Percentiles rank a stretch among this genome's conserved stretches.
phyloP scores from a whole-genome alignment of 1,284 basidiomycete genomes.

The Singerocomus inundabilis region DNA sequence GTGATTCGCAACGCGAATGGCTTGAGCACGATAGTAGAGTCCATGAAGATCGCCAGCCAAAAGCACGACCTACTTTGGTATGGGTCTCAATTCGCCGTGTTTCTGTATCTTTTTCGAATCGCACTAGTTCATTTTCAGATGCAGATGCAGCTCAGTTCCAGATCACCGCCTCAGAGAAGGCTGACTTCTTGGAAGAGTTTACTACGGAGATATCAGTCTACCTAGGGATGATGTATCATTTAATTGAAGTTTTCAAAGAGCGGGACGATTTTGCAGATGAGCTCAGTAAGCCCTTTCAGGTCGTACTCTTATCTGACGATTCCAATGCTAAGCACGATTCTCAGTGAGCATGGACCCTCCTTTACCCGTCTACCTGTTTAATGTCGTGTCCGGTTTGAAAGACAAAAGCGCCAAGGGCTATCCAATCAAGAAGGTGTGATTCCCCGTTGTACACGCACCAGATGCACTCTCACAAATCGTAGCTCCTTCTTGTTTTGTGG shows the following conservation, averaged over 20 bases:
- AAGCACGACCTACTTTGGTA: slow-evolving; percentile 87
- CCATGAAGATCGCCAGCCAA: slow-evolving; percentile 85
- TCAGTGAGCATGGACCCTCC: slow-evolving; percentile 94
- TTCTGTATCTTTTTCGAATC: slow-evolving; percentile 1
- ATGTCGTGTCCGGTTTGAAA: slow-evolving; percentile 83
- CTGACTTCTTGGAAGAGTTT: slow-evolving; percentile 82
- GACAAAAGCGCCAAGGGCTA: slow-evolving; percentile 96
- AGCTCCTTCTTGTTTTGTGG: slow-evolving; percentile 96
- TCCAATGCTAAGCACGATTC: slow-evolving; percentile 15
- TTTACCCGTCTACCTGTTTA: slow-evolving; percentile 89
- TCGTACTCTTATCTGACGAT: slow-evolving; percentile 10
- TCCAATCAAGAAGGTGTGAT: slow-evolving; percentile 86
- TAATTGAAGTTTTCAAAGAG: slow-evolving; percentile 89
- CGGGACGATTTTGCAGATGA: slow-evolving; percentile 94
- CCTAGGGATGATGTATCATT: slow-evolving; percentile 89
- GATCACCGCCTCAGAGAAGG: slow-evolving; percentile 66
- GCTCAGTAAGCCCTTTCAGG: slow-evolving; percentile 66
- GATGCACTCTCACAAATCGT: slow-evolving; percentile 10
- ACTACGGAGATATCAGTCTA: slow-evolving; percentile 90
- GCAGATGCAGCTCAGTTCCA: slow-evolving; percentile 66
- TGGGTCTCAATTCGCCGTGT: slow-evolving; percentile 9
- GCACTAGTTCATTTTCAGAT: slow-evolving; percentile 65
- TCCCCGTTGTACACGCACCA: background rate
- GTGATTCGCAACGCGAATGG: slow-evolving; percentile 85
- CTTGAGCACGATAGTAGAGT: slow-evolving; percentile 79